Evolutionary conservation across 371 early-diverging fungal species (phyloP), one percentile per base, ranked within the genome.

Genomic region (Apophysomyces ossiformis): DNA sequence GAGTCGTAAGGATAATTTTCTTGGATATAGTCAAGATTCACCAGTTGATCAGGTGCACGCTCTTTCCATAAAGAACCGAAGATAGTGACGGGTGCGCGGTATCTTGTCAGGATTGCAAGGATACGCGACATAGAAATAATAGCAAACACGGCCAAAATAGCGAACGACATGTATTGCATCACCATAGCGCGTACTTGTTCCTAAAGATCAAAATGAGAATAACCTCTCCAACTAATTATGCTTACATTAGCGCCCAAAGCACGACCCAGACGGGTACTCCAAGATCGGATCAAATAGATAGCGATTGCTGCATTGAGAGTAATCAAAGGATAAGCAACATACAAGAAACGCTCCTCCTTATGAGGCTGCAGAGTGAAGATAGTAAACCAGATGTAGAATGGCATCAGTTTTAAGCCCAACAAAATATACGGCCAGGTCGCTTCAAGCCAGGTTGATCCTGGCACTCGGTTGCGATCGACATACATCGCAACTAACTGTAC

Each of bases 311-410:
- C 95, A 60, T 90, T 91, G 61, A 95, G 84, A 69, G 90, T 88
- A 47, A 98, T 68, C 54, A 93, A 71, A 41, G 98, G 98, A 72
- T 96, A 98, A 5, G 93, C 89, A n/a, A 96, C 92, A 73, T 85
- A 95, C 73, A 98, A 69, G 71, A 98, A 98, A 2, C 98, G 87
- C 67, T 98, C 98, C 69, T 98, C 98, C 74, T 98, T 98, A 83
- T 98, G 98, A 9, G 96, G 91, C 76, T 96, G 96, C 8, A 87
- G 41, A 5, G 89, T 87, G 64, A 98, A 95, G 26, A 93, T 89
- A 11, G 69, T 67, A 36, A 96, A 80, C 92, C 91, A 91, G 18
- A 94, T 67, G 60, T 90, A 90, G 41, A 94, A 87, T 1, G 93
- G 93, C 39, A 81, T 39, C 2, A 93, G 70, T 68, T 90, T 85